Evolutionary conservation across 179 eudicot genomes (phyloP), one percentile per base, ranked within the genome.

Genomic region (Monotropa hypopitys): DNA sequence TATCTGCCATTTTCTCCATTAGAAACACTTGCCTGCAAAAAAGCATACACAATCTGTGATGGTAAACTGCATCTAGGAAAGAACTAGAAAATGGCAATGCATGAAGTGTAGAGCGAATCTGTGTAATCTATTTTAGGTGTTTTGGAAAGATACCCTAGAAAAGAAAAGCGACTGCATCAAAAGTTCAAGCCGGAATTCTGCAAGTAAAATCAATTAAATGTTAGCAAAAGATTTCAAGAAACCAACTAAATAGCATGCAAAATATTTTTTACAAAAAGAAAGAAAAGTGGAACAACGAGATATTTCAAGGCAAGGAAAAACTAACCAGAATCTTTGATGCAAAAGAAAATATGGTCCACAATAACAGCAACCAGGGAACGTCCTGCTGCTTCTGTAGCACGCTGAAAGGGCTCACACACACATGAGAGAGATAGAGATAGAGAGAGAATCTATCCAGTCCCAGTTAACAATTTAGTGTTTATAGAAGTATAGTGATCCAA

Each of bases 161-260:
- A 95, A 89, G 80, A 80, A 75, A 81, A 95, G 94, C 30, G 99
- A 93, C 81, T 95, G 99, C 98, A 95, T 90, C 83, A 93, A 80
- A 82, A 95, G 97, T 72, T 95, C 98, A 77, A 95, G 91, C 83
- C 87, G 90, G 81, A 95, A 95, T 38, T 95, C 98, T 93, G 94
- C 84, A 86, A 79, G 77, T 73, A 82, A 66, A 33, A n/a, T 16
- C 42, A 33, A 72, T 32, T 53, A 20, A 32, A 33, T 33, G 21
- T 33, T 20, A 51, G 63, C 18, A 33, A 73, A 73, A 51, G 2
- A 3, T 20, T 53, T 8, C 23, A 49, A 51, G 3, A 3, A 51
- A 53, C 9, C 56, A 46, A 23, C 15, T 2, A 46, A 0, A 4
- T 33, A n/a, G 20, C 65, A 46, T 11, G 32, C 70, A 43, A 43